Evolutionary conservation across 768 basidiomycete species (phyloP).

Genomic region (Pleurotus eryngii): DNA sequence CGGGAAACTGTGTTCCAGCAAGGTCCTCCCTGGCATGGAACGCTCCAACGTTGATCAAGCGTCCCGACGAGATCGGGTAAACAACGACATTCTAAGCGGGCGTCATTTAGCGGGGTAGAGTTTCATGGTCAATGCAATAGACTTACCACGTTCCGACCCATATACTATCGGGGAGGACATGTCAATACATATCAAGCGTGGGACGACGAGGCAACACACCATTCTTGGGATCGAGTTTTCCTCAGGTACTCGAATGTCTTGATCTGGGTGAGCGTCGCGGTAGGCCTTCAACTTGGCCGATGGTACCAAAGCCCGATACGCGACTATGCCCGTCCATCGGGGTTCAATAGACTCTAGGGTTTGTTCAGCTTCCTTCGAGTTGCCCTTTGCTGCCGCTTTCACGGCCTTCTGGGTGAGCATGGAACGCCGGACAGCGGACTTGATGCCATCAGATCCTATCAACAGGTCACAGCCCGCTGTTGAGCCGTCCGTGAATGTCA

Average conservation of each 20-base stretch:
- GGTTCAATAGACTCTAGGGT: conserved; percentile 23
- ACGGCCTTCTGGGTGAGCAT: conserved; percentile 19
- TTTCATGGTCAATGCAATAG: not conserved
- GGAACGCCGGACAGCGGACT: conserved; percentile 27
- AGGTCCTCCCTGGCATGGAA: conserved; percentile 24
- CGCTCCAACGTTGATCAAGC: conserved; percentile 26
- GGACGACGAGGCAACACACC: conserved; percentile 14
- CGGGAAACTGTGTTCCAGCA: conserved; percentile 25
- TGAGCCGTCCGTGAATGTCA: conserved; percentile 43
- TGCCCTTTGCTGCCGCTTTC: conserved; percentile 10
- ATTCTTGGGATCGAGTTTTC: conserved; percentile 21
- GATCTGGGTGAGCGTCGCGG: conserved; percentile 19
- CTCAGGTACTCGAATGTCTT: conserved; percentile 21
- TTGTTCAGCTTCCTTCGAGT: conserved; percentile 10
- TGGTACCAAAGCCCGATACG: conserved; percentile 32
- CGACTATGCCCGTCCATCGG: conserved; percentile 36
- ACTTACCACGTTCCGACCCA: conserved; percentile 28
- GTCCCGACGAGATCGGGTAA: conserved; percentile 31
- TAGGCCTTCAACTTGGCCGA: conserved; percentile 20
- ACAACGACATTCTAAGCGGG: conserved; percentile 24
- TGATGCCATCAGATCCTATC: conserved; percentile 35
- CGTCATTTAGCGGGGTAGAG: not conserved
- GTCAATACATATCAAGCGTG: not conserved
- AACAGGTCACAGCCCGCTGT: conserved; percentile 48
- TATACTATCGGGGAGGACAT: conserved; percentile 18